phyloP scores from a whole-genome alignment of 257 asterid genomes.

The Primulina huaijiensis region DNA sequence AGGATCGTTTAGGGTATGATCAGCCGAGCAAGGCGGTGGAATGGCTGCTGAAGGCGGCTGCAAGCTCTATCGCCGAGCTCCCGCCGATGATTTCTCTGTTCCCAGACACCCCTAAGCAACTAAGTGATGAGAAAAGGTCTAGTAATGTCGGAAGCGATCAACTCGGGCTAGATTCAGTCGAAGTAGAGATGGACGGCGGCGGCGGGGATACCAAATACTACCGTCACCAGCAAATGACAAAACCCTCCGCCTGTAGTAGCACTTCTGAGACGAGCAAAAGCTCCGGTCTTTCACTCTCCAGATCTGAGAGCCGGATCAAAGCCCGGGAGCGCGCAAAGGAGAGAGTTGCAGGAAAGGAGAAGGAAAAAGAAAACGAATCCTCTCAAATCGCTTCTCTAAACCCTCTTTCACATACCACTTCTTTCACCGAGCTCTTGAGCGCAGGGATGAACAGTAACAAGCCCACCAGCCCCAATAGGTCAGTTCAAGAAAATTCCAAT shows the following conservation, averaged over 20 bases:
- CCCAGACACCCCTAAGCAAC: conserved; percentile 60
- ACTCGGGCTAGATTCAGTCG: conserved; percentile 49
- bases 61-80: conserved; percentile 59
- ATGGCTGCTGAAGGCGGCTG: conserved; percentile 82
- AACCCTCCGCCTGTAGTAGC: conserved; percentile 45
- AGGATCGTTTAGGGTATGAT: conserved; percentile 77
- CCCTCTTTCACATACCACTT: conserved; percentile 46
- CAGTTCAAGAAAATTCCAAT: conserved; percentile 18
- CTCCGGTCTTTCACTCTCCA: conserved; percentile 50
- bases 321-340: conserved; percentile 54
- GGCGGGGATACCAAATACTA: conserved; percentile 30
- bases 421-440: conserved; percentile 54
- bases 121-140: conserved; percentile 64
- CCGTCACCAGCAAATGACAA: conserved; percentile 24
- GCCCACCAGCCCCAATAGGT: conserved; percentile 11
- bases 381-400: conserved; percentile 25
- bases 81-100: conserved; percentile 54
- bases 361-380: conserved; percentile 38
- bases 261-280: conserved; percentile 47
- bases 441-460: conserved; percentile 34
- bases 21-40: conserved; percentile 96
- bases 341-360: conserved; percentile 51
- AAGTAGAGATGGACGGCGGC: conserved; percentile 48
- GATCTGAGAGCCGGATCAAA: conserved; percentile 50
- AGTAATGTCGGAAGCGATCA: conserved; percentile 42